Percentiles rank a stretch among this genome's conserved stretches.
These are phyloP conservation scores for Mrakia gelida DNA, from an alignment of 768 basidiomycete genomes.

Conservation along the genomic window DNA sequence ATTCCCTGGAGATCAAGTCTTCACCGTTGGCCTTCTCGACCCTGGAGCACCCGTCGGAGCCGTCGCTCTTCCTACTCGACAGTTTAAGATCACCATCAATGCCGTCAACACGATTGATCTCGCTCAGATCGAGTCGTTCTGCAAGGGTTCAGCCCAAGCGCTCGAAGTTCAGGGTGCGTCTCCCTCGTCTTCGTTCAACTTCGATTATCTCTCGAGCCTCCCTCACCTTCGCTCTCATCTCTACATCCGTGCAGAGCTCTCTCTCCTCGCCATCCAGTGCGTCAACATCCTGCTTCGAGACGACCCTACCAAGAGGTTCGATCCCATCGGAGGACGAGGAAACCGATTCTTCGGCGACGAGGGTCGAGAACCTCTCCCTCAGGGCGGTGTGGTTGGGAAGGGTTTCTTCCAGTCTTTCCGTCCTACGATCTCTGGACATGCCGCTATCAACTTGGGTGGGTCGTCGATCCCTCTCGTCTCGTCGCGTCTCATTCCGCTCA, in stretches of 20 bases:
- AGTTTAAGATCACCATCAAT: conserved; percentile 9
- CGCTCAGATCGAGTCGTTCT: background rate
- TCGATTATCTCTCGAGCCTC: too few species aligned
- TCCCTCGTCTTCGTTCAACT: too few species aligned
- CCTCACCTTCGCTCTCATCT: too few species aligned
- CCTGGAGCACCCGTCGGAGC: background rate
- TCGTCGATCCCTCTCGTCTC: too few species aligned
- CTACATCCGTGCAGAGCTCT: too few species aligned
- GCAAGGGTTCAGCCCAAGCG: background rate
- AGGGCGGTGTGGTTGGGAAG: background rate
- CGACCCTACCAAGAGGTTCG: conserved; percentile 9
- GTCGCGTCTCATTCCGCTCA: too few species aligned
- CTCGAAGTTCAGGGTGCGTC: background rate
- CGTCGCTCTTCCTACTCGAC: background rate
- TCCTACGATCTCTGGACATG: background rate
- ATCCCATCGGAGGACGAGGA: conserved; percentile 7
- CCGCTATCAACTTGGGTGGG: background rate
- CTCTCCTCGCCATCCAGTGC: conserved; percentile 5
- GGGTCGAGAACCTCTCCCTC: background rate
- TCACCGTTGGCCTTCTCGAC: background rate
- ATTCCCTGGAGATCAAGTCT: background rate
- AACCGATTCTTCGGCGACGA: conserved; percentile 8
- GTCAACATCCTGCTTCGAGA: conserved; percentile 2
- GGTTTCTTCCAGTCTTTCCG: conserved; percentile 4
- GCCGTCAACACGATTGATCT: background rate